These are phyloP conservation scores for Henningerozyma blattae DNA, from an alignment of 805 yeast species.

Conservation along the genomic window DNA sequence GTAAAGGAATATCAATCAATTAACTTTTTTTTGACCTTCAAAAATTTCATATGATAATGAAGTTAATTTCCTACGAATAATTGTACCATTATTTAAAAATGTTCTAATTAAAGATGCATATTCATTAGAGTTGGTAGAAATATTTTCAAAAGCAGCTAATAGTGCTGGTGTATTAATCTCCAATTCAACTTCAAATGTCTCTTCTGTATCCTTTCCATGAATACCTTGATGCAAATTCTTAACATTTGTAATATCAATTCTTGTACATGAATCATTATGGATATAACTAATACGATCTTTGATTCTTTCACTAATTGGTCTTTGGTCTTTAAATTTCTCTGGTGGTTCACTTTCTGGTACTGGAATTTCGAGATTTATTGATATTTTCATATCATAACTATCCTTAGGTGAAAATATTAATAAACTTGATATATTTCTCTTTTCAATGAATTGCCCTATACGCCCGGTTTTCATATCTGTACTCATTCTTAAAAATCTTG, in stretches of 20 bases:
- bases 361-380: conserved; percentile 71
- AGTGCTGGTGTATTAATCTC: conserved; percentile 37
- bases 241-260: conserved; percentile 62
- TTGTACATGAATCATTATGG: conserved; percentile 64
- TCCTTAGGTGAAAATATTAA: conserved; percentile 65
- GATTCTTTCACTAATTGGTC: conserved; percentile 46
- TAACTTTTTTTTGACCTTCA: conserved; percentile 25
- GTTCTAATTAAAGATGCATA: conserved; percentile 49
- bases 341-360: conserved; percentile 38
- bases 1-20: too few relatives aligned
- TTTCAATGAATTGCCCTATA: conserved; percentile 55
- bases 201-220: conserved; percentile 16
- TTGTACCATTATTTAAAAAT: conserved; percentile 48
- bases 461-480: conserved; percentile 59
- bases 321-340: conserved; percentile 39
- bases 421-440: conserved; percentile 62
- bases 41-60: conserved; percentile 24
- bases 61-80: conserved; percentile 27
- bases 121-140: conserved; percentile 35
- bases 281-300: conserved; percentile 63
- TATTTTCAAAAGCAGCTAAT: conserved; percentile 28
- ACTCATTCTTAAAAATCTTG: conserved; percentile 52
- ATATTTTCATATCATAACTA: conserved; percentile 62
- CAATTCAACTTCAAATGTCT: conserved; percentile 36
- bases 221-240: conserved; percentile 16